Conservation (phyloP, 228 moss, liverwort and hornwort genomes). For the Sphagnum fallax region DNA sequence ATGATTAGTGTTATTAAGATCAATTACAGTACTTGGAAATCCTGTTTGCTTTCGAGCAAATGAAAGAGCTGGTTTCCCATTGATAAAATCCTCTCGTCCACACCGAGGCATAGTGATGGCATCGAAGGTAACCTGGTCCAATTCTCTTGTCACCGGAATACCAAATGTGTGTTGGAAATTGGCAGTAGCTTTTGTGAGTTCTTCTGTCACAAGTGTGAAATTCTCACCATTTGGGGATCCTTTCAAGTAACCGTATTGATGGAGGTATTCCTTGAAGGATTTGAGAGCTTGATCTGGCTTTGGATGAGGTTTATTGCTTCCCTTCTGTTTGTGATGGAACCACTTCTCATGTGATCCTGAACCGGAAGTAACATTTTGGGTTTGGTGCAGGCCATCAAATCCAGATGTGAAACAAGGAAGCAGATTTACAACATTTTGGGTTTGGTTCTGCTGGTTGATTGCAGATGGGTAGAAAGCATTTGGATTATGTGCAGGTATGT, state of each 20-base stretch:
- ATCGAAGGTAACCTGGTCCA: constrained; percentile 35
- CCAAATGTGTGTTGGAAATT: constrained; percentile 32
- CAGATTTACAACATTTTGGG: too few relatives aligned
- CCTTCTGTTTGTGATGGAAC: too few relatives aligned
- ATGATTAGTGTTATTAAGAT: too few relatives aligned
- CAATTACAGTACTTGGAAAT: too few relatives aligned
- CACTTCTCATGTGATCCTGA: too few relatives aligned
- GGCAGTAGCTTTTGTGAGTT: constrained; percentile 24
- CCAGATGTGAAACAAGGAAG: too few relatives aligned
- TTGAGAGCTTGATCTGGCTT: background rate
- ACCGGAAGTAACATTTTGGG: too few relatives aligned
- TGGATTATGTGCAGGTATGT: too few relatives aligned
- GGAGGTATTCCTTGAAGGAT: background rate
- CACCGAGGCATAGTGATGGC: constrained; percentile 36
- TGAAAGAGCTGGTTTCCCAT: background rate
- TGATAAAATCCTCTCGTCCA: constrained; percentile 29
- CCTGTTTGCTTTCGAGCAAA: background rate
- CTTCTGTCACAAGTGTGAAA: background rate
- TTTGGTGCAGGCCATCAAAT: too few relatives aligned
- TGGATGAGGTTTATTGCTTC: background rate
- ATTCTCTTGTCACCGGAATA: constrained; percentile 28
- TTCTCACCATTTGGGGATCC: background rate
- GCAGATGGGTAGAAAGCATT: too few relatives aligned
- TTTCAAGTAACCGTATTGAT: background rate
- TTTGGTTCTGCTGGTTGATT: too few relatives aligned